These are phyloP conservation scores for Alternaria sp. DNA, from an alignment of 2,329 filamentous ascomycete genomes.

Conservation along the genomic window DNA sequence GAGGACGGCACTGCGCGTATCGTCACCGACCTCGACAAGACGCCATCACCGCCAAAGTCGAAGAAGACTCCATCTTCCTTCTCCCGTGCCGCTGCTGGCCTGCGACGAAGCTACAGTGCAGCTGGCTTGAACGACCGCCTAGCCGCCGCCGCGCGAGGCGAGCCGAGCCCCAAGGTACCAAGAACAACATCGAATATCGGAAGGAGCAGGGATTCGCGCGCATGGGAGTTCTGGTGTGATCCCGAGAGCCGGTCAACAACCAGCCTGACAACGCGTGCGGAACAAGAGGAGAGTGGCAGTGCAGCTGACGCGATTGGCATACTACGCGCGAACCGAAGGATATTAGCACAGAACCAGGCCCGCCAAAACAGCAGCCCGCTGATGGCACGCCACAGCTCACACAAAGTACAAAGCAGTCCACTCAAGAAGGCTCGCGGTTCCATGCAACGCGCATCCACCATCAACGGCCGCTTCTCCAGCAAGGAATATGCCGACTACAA, in stretches of 20 bases:
- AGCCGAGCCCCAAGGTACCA: slow-evolving; percentile 43
- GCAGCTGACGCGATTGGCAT: slow-evolving; percentile 82
- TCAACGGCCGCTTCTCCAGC: slow-evolving; percentile 42
- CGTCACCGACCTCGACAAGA: slow-evolving; percentile 70
- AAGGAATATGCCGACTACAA: slow-evolving; percentile 25
- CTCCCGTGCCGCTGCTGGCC: slow-evolving; percentile 54
- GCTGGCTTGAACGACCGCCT: slow-evolving; percentile 52
- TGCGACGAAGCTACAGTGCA: slow-evolving; percentile 76
- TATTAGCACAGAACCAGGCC: slow-evolving; percentile 59
- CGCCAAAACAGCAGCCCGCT: slow-evolving; percentile 69
- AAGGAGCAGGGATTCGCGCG: slow-evolving; percentile 82
- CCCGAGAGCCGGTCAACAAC: slow-evolving; percentile 70
- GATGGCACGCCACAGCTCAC: slow-evolving; percentile 34
- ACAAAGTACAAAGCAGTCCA: slow-evolving; percentile 39
- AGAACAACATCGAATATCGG: slow-evolving; percentile 66
- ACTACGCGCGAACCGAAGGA: slow-evolving; percentile 70
- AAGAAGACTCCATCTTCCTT: slow-evolving; percentile 55
- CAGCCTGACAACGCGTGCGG: slow-evolving; percentile 79
- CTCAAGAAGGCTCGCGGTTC: slow-evolving; percentile 43
- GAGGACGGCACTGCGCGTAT: slow-evolving; percentile 91
- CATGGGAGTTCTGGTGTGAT: slow-evolving; percentile 91
- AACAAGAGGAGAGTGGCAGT: slow-evolving; percentile 79
- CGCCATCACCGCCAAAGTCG: slow-evolving; percentile 69
- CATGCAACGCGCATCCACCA: slow-evolving; percentile 46
- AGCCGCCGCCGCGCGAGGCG: slow-evolving; percentile 32